These are phyloP conservation scores for Mycena citricolor DNA, from an alignment of 1,284 basidiomycete genomes.

Conservation along the genomic window DNA sequence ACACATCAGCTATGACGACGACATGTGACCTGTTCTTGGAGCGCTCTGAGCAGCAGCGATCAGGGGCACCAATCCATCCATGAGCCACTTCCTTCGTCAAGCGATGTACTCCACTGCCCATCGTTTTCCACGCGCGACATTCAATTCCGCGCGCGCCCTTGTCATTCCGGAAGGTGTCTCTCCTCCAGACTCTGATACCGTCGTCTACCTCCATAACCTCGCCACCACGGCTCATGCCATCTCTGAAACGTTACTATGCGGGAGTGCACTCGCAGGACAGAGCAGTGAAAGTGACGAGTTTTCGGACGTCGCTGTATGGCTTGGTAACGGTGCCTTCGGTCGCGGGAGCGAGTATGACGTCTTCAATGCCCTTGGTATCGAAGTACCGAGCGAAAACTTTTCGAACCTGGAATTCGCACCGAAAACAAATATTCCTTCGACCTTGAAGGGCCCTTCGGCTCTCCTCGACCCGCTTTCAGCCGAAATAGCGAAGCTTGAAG, in stretches of 20 bases:
- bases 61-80: no score
- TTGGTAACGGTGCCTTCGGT: conserved; percentile 41
- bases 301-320: conserved; percentile 51
- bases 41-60: no score
- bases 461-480: conserved; percentile 17
- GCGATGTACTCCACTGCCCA: no score
- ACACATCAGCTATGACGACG: no score
- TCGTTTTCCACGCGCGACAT: conserved; percentile 4
- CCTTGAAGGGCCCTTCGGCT: conserved; percentile 12
- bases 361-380: conserved; percentile 31
- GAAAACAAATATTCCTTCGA: conserved; percentile 14
- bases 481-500: conserved; percentile 25
- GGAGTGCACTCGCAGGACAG: conserved; percentile 53
- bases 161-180: conserved; percentile 20
- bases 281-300: conserved; percentile 56
- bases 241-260: conserved; percentile 41
- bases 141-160: conserved; percentile 22
- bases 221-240: conserved; percentile 38
- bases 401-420: no score
- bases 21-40: no score
- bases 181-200: no score
- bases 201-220: conserved; percentile 31
- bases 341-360: conserved; percentile 31
- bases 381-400: no score
- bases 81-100: no score